Base-by-base conservation (phyloP, 2,329 filamentous ascomycete species). In the Helminthosporium solani region DNA sequence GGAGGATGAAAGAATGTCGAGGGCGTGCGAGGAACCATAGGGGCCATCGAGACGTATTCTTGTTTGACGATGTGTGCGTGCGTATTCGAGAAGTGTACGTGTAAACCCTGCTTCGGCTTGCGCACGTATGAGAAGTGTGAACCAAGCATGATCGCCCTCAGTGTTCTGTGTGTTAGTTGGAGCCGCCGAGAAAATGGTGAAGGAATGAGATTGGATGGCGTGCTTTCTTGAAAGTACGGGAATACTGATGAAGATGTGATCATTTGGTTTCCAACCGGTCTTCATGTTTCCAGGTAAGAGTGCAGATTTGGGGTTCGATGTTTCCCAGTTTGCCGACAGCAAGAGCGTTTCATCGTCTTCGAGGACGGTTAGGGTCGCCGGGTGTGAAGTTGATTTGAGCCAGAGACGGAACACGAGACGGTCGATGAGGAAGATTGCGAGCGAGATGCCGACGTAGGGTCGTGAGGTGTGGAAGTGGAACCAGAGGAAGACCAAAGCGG, bases 111-210 rank as follows among this genome's bases (percentile, higher is more conserved):
- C 27, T 21, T 46, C 19, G 35, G 75, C 66, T 52, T 82, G 78
- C 3, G 78, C 77, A 50, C 83, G 78, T 50, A 86, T 79, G 21
- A 85, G 73, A 11, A 87, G 75, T 11, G 74, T 73, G 50, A 85
- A 68, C 70, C 73, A 78, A 3, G 77, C 77, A 50, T 80, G 75
- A 11, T 58, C 53, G 25, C n/a, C 68, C 52, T 19, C 46, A 46
- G 14, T 36, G n/a, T 47, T 44, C 35, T 33, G 34, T 27, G 42
- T 16, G 75, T 75, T 20, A 1, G 75, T 74, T 1, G 80, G 78
- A 8, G 81, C 81, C 0, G 77, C 75, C 2, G 83, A 85, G 14
- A 82, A 78, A 44, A 87, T 84, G 7, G 82, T 86, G 64, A 86
- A 86, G 0, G 83, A 84, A 58, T 87, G 83, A 0, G 82, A 75